phyloP scores from a whole-genome alignment of 2,329 filamentous ascomycete species.

The Diplodia intermedia region DNA sequence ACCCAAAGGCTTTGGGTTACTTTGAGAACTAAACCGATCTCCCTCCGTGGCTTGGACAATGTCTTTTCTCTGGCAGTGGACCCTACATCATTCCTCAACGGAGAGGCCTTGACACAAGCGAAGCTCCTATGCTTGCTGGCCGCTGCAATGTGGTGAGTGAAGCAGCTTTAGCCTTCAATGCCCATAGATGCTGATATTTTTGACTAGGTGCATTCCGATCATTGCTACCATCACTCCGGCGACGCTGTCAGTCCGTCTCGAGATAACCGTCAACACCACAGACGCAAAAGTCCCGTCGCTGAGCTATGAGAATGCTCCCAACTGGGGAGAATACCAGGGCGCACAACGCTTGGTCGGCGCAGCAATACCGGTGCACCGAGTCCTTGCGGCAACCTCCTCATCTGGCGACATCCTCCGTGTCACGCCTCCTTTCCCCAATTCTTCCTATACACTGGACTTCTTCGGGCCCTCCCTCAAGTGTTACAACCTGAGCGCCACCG shows the following conservation, averaged over 20 bases:
- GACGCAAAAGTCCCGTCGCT: neutral
- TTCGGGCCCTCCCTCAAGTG: slow-evolving; percentile 6
- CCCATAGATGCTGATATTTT: neutral
- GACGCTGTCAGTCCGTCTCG: neutral
- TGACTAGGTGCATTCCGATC: slow-evolving; percentile 14
- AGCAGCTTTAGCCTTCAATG: neutral
- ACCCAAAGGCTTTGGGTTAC: slow-evolving; percentile 21
- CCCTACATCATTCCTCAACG: slow-evolving; percentile 2
- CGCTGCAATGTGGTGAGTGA: slow-evolving; percentile 12
- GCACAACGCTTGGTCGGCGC: neutral
- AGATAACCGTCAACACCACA: neutral
- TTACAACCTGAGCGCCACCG: slow-evolving; percentile 1
- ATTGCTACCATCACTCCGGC: slow-evolving; percentile 8
- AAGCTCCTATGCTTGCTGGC: slow-evolving; percentile 14
- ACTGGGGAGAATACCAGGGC: neutral
- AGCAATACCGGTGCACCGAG: neutral
- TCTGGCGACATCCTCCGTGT: neutral
- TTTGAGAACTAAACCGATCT: neutral
- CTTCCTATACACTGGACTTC: slow-evolving; percentile 14
- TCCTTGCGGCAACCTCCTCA: slow-evolving; percentile 2
- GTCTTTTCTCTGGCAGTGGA: slow-evolving; percentile 7
- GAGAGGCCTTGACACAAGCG: neutral
- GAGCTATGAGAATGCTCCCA: neutral
- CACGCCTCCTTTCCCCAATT: neutral
- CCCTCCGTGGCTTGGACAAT: slow-evolving; percentile 10